A percentile compares a stretch with the other conserved stretches of the same genome.
These are phyloP conservation scores for Tillandsia fasciculata DNA, from an alignment of 176 grass and related monocot genomes.

Conservation along the genomic window DNA sequence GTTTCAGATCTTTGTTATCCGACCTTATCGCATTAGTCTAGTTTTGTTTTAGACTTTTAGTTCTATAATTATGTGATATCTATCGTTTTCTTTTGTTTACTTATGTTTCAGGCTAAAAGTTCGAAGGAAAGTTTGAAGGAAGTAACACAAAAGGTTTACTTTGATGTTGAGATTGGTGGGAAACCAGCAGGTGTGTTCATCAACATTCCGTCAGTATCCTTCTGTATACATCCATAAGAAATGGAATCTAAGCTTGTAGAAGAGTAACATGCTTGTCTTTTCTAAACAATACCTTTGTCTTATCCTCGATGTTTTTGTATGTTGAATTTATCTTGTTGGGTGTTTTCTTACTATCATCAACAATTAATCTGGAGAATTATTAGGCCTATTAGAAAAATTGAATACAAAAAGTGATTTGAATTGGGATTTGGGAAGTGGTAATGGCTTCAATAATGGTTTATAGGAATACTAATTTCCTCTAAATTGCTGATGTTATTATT, in stretches of 20 bases:
- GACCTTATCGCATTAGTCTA: not conserved
- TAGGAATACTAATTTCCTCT: slow-evolving; percentile 3
- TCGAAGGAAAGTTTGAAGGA: slow-evolving; percentile 49
- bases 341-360: not conserved
- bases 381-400: not conserved
- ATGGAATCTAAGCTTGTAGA: too few relatives aligned
- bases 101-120: slow-evolving; percentile 47
- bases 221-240: too few relatives aligned
- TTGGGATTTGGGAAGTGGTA: not conserved
- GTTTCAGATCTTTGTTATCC: not conserved
- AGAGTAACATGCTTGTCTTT: too few relatives aligned
- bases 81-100: not conserved
- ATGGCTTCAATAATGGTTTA: not conserved
- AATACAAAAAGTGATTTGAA: not conserved
- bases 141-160: slow-evolving; percentile 91
- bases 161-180: slow-evolving; percentile 77
- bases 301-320: too few relatives aligned
- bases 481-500: slow-evolving; percentile 15
- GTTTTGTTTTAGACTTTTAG: not conserved
- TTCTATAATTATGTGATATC: not conserved
- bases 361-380: not conserved
- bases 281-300: too few relatives aligned
- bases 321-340: not conserved
- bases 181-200: slow-evolving; percentile 69
- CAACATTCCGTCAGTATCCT: not conserved